phyloP scores from a whole-genome alignment of 2,329 filamentous ascomycete species.

The Cordyceps fumosorosea region DNA sequence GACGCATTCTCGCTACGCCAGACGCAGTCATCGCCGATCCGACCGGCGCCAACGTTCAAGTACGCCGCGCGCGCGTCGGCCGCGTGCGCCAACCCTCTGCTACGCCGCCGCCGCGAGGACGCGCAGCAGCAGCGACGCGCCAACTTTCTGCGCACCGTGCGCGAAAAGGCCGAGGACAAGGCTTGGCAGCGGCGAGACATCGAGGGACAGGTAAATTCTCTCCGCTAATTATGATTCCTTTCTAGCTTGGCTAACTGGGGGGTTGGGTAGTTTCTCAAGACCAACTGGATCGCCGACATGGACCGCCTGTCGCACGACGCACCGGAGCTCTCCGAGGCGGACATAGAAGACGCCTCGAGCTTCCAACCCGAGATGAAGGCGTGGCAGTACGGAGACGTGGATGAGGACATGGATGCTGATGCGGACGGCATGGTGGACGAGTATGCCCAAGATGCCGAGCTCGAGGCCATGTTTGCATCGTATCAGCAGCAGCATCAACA shows the following conservation, averaged over 20 bases:
- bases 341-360: conserved; percentile 44
- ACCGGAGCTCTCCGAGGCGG: conserved; percentile 39
- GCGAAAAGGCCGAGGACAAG: conserved; percentile 53
- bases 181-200: conserved; percentile 55
- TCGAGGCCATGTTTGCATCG: conserved; percentile 50
- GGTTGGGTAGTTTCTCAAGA: conserved; percentile 29
- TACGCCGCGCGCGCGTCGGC: conserved; percentile 45
- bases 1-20: conserved; percentile 29
- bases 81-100: conserved; percentile 59
- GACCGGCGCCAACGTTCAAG: conserved; percentile 34
- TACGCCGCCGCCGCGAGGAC: conserved; percentile 53
- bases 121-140: conserved; percentile 57
- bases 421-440: conserved; percentile 50
- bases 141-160: conserved; percentile 62
- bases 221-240: not conserved
- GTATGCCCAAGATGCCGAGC: conserved; percentile 45
- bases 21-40: conserved; percentile 39
- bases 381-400: conserved; percentile 18
- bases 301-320: conserved; percentile 29
- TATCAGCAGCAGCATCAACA: conserved; percentile 36
- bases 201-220: conserved; percentile 42
- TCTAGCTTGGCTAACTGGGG: not conserved
- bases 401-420: conserved; percentile 47
- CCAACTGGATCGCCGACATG: conserved; percentile 27
- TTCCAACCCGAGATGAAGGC: conserved; percentile 23